Conservation (phyloP, 257 asterid species). For the Phtheirospermum japonicum region DNA sequence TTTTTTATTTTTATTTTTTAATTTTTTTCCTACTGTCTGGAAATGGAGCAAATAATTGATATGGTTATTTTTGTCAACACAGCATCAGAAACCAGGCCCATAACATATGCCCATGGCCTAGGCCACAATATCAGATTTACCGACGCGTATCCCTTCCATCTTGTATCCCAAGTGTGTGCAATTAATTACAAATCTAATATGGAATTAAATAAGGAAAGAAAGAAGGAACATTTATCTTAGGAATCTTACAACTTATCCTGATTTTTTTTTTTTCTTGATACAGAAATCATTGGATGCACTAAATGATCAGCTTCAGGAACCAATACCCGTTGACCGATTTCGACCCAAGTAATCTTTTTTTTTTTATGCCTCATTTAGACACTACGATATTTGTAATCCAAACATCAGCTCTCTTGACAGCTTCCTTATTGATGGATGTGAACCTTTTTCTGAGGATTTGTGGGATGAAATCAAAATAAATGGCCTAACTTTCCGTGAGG, state of each 20-base stretch:
- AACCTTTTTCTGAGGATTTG: slow-evolving; percentile 59
- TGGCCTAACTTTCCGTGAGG: slow-evolving; percentile 39
- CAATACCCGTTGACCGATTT: slow-evolving; percentile 56
- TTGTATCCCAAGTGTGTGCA: slow-evolving; percentile 54
- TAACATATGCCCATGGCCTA: slow-evolving; percentile 42
- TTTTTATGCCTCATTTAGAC: neutral
- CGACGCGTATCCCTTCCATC: slow-evolving; percentile 62
- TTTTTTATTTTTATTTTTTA: too few species aligned
- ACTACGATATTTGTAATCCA: neutral
- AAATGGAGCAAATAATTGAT: too few species aligned
- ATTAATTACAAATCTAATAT: neutral
- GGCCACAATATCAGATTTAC: slow-evolving; percentile 45
- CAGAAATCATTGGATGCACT: slow-evolving; percentile 62
- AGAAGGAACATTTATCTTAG: neutral
- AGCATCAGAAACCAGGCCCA: slow-evolving; percentile 53
- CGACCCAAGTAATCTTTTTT: slow-evolving; percentile 50
- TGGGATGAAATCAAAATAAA: slow-evolving; percentile 53
- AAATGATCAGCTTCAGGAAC: slow-evolving; percentile 52
- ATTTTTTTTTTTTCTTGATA: slow-evolving; percentile 8
- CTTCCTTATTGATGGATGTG: slow-evolving; percentile 47
- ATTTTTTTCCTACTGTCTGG: too few species aligned
- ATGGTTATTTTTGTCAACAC: slow-evolving; percentile 11
- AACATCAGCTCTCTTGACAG: slow-evolving; percentile 28
- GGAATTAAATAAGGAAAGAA: neutral
- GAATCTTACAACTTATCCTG: slow-evolving; percentile 3